These are phyloP conservation scores for Camellia granthamiana DNA, from an alignment of 148 eudicot species.

Conservation along the genomic window DNA sequence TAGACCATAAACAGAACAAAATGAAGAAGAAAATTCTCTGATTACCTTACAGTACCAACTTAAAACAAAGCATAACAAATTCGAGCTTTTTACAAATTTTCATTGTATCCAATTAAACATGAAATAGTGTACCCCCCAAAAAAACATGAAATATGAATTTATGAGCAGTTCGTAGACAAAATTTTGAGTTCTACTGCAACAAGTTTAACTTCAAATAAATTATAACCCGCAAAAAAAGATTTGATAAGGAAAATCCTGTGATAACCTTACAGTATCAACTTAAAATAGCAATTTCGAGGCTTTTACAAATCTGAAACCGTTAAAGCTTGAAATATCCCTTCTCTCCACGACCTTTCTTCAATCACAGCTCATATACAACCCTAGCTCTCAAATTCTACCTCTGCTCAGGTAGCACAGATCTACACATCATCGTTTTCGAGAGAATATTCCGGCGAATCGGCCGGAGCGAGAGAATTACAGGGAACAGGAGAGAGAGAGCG, in stretches of 20 bases:
- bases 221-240: not conserved
- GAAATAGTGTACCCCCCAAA: no score
- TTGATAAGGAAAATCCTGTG: not conserved
- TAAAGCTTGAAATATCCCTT: not conserved
- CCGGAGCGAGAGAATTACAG: conserved; percentile 16
- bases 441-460: conserved; percentile 29
- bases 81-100: no score
- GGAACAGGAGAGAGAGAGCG: not conserved
- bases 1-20: no score
- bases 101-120: no score
- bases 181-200: not conserved
- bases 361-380: not conserved
- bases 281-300: not conserved
- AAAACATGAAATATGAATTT: no score
- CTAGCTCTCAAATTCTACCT: not conserved
- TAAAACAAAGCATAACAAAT: no score
- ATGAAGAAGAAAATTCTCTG: no score
- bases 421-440: not conserved
- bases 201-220: not conserved
- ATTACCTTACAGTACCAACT: no score
- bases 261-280: not conserved
- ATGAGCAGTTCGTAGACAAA: not conserved
- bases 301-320: not conserved
- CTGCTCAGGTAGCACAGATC: conserved; percentile 5
- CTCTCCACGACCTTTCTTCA: not conserved